These are phyloP conservation scores for Papiliotrema nemorosa DNA, from an alignment of 1,284 basidiomycete species.

Conservation along the genomic window DNA sequence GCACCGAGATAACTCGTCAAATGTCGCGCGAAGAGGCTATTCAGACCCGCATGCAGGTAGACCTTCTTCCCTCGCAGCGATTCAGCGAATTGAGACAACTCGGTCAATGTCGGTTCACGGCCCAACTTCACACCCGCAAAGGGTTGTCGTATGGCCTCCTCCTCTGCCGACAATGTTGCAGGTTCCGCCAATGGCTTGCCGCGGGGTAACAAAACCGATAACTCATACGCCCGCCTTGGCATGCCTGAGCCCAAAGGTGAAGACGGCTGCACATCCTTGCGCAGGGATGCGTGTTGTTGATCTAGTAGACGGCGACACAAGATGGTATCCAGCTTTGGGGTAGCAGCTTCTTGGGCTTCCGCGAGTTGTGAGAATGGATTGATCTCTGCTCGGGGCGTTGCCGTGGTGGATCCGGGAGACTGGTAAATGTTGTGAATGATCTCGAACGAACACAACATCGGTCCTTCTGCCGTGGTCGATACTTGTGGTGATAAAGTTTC, in stretches of 20 bases:
- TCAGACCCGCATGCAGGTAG: slow-evolving; percentile 72
- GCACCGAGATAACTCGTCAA: slow-evolving; percentile 85
- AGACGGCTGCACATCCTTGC: slow-evolving; percentile 34
- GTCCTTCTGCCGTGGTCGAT: slow-evolving; percentile 24
- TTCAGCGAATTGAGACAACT: slow-evolving; percentile 73
- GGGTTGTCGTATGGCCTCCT: slow-evolving; percentile 54
- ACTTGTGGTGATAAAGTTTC: slow-evolving; percentile 14
- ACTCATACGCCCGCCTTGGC: slow-evolving; percentile 43
- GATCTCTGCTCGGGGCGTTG: slow-evolving; percentile 42
- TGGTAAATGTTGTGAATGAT: slow-evolving; percentile 51
- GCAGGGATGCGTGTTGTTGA: slow-evolving; percentile 63
- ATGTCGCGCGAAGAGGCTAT: slow-evolving; percentile 81
- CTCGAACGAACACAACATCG: slow-evolving; percentile 58
- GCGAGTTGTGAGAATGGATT: slow-evolving; percentile 37
- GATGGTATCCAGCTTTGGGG: slow-evolving; percentile 61
- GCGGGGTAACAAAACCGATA: slow-evolving; percentile 45
- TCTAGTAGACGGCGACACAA: slow-evolving; percentile 64
- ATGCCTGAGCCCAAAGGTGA: slow-evolving; percentile 32
- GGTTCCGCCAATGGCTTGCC: slow-evolving; percentile 45
- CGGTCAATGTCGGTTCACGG: slow-evolving; percentile 69
- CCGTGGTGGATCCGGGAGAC: slow-evolving; percentile 24
- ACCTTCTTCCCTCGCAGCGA: slow-evolving; percentile 75
- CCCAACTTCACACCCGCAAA: slow-evolving; percentile 55
- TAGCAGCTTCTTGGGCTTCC: slow-evolving; percentile 38
- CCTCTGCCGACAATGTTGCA: slow-evolving; percentile 47